Evolutionary conservation across 2,329 filamentous ascomycete genomes (phyloP).

Genomic region (Spiromastix sp.): DNA sequence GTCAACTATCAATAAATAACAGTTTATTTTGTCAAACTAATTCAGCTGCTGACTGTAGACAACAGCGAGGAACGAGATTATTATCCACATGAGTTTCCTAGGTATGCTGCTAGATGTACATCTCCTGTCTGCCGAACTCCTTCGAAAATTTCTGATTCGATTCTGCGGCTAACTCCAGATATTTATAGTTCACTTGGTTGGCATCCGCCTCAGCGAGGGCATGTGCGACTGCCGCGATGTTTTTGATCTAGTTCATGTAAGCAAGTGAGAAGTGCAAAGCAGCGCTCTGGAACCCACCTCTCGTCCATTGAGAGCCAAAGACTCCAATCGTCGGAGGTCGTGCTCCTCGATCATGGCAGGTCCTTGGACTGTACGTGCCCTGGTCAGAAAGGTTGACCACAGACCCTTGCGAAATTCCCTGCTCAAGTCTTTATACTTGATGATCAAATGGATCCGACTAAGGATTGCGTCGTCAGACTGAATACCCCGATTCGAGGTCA

Average conservation of each 20-base stretch:
- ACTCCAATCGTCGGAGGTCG: constrained; percentile 2
- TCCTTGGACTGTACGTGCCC: constrained; percentile 10
- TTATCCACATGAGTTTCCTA: too few species aligned
- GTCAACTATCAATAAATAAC: too few species aligned
- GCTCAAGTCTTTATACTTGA: constrained; percentile 22
- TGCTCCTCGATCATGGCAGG: constrained; percentile 5
- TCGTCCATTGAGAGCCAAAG: constrained; percentile 1
- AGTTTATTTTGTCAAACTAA: too few species aligned
- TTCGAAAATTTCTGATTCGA: constrained; percentile 4
- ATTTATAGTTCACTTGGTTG: constrained; percentile 5
- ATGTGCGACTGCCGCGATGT: constrained; percentile 5
- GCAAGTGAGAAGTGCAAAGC: background rate
- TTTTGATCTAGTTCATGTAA: constrained; percentile 9
- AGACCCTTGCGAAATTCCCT: constrained; percentile 17
- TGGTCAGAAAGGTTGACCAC: constrained; percentile 19
- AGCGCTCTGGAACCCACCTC: constrained; percentile 19
- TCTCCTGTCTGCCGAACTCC: constrained; percentile 2
- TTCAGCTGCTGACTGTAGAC: too few species aligned
- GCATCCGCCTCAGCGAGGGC: constrained; percentile 2
- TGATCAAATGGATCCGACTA: constrained; percentile 24
- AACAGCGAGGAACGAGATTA: too few species aligned
- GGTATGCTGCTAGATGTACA: too few species aligned
- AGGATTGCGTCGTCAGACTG: constrained; percentile 28
- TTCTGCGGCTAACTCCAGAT: constrained; percentile 2
- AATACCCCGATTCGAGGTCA: constrained; percentile 28